Percentiles rank a stretch among this genome's conserved stretches.
Evolutionary conservation across 768 basidiomycete genomes (phyloP).

Genomic region (Hypholoma fasciculare): DNA sequence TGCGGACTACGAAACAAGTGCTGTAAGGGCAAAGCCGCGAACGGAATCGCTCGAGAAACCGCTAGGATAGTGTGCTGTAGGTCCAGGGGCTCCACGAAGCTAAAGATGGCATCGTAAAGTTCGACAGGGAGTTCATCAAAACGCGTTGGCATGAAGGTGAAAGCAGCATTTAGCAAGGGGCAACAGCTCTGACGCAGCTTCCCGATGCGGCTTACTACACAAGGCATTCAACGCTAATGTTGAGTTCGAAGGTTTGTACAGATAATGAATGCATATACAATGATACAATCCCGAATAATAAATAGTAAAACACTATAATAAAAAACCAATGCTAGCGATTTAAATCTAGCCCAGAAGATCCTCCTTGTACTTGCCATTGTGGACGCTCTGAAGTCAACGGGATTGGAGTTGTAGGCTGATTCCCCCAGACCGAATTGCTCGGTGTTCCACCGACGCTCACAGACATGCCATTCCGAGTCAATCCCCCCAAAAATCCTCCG

Average conservation of each 20-base stretch:
- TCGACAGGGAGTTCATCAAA: slow-evolving; percentile 57
- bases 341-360: slow-evolving; percentile 20
- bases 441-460: slow-evolving; percentile 28
- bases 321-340: slow-evolving; percentile 16
- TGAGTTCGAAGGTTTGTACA: neutral
- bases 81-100: slow-evolving; percentile 43
- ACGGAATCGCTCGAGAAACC: slow-evolving; percentile 64
- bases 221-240: no score
- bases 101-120: slow-evolving; percentile 61
- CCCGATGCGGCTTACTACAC: neutral
- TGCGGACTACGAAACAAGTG: slow-evolving; percentile 61
- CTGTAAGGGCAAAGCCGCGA: slow-evolving; percentile 52
- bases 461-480: slow-evolving; percentile 24
- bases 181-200: neutral
- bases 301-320: slow-evolving; percentile 8
- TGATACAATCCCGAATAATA: slow-evolving; percentile 5
- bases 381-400: slow-evolving; percentile 40
- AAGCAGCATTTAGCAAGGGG: neutral
- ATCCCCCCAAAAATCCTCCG: slow-evolving; percentile 30
- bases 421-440: slow-evolving; percentile 34
- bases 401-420: slow-evolving; percentile 38
- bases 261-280: neutral
- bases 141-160: neutral
- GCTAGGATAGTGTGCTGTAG: slow-evolving; percentile 57
- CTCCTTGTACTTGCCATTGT: slow-evolving; percentile 37